Conservation (phyloP, 129 eudicot species). For the Lactuca saligna region DNA sequence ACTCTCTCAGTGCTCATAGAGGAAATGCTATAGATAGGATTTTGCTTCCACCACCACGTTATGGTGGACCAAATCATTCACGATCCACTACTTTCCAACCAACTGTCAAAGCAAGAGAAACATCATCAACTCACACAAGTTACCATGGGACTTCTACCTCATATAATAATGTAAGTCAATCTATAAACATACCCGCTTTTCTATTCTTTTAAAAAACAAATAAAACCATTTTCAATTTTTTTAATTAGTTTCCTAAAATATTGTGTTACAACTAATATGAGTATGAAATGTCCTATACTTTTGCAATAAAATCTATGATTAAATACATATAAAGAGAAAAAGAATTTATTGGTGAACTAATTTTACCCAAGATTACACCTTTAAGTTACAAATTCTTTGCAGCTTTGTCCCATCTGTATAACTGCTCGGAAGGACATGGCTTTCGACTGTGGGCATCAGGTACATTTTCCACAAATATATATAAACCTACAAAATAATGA, state of each 20-base stretch:
- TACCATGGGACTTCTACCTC: conserved; percentile 39
- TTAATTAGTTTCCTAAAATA: not conserved
- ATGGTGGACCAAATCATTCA: conserved; percentile 60
- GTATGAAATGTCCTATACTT: no score
- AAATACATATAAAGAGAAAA: not conserved
- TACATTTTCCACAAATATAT: conserved; percentile 18
- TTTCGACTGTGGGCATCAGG: conserved; percentile 97
- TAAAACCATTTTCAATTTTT: no score
- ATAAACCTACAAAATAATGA: not conserved
- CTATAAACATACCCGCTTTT: not conserved
- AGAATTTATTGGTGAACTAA: not conserved
- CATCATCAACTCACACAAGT: conserved; percentile 29
- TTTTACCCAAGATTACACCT: not conserved
- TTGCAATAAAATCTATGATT: no score
- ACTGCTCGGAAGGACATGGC: conserved; percentile 72
- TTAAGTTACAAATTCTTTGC: conserved; percentile 14
- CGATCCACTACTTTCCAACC: conserved; percentile 49
- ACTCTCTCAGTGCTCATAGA: conserved; percentile 46
- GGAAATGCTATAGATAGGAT: conserved; percentile 67
- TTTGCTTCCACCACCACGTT: conserved; percentile 81
- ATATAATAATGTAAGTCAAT: conserved; percentile 53
- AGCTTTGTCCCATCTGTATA: conserved; percentile 91
- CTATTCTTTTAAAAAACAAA: no score
- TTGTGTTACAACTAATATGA: no score
- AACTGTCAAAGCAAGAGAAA: conserved; percentile 32